A percentile compares a stretch with the other conserved stretches of the same genome.
Conservation (phyloP, 345 rosid genomes). For the Atalantia buxifolia region DNA sequence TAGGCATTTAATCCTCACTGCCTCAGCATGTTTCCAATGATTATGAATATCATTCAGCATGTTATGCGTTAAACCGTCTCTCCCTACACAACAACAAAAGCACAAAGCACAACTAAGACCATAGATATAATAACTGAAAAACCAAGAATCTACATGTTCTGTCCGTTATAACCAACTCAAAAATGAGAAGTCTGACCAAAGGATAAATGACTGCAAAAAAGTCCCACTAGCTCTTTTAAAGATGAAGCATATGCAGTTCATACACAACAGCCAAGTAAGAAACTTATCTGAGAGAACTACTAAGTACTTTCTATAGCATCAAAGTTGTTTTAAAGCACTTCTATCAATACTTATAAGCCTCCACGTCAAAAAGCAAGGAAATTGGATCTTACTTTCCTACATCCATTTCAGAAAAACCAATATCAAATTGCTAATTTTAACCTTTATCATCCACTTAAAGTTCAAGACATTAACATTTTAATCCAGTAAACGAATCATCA, state of each 20-base stretch:
- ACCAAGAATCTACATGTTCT: neutral
- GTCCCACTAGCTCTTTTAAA: neutral
- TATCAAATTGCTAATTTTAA: neutral
- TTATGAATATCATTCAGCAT: slow-evolving; percentile 89
- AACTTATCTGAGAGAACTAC: neutral
- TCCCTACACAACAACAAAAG: slow-evolving; percentile 41
- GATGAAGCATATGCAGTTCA: no score
- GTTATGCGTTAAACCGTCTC: slow-evolving; percentile 96
- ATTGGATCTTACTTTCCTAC: neutral
- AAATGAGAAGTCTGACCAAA: neutral
- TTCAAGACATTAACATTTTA: neutral
- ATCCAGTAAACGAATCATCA: neutral
- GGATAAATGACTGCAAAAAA: neutral
- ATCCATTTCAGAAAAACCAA: neutral
- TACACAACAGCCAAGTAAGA: neutral
- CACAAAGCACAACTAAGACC: neutral
- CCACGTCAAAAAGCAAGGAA: neutral
- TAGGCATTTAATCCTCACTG: slow-evolving; percentile 81
- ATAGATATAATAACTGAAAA: neutral
- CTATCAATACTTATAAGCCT: neutral
- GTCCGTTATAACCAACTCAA: neutral
- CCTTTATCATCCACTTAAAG: neutral
- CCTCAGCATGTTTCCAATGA: slow-evolving; percentile 76
- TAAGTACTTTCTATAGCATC: neutral
- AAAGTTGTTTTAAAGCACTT: neutral